Conservation (phyloP, 495 filamentous ascomycete species). For the Tetracladium marchalianum region DNA sequence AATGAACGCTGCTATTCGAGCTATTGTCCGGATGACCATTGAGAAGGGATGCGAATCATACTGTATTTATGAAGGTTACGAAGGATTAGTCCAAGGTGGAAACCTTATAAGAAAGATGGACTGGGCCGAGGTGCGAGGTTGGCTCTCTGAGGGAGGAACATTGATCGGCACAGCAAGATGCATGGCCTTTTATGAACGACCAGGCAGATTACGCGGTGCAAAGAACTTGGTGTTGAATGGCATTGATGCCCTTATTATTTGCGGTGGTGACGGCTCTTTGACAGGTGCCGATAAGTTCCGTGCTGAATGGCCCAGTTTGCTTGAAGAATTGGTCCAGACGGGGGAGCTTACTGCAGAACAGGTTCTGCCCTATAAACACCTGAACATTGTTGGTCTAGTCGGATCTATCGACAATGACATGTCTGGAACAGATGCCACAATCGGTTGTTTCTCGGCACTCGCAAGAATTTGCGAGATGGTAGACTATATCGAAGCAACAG, state of each 20-base stretch:
- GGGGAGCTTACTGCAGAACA: constrained; percentile 61
- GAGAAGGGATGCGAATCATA: constrained; percentile 80
- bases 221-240: constrained; percentile 89
- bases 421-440: constrained; percentile 92
- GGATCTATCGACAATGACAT: constrained; percentile 99
- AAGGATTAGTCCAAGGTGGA: constrained; percentile 85
- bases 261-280: constrained; percentile 93
- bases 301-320: constrained; percentile 76
- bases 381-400: constrained; percentile 94
- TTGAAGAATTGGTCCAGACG: constrained; percentile 68
- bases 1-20: constrained; percentile 93
- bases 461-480: constrained; percentile 87
- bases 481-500: constrained; percentile 94
- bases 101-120: constrained; percentile 75
- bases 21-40: constrained; percentile 88
- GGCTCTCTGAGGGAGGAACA: constrained; percentile 88
- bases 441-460: constrained; percentile 91
- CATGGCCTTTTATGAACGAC: constrained; percentile 76
- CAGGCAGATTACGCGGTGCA: constrained; percentile 71
- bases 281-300: constrained; percentile 94
- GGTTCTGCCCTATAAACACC: constrained; percentile 57
- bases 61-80: constrained; percentile 90
- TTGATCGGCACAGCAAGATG: constrained; percentile 93
- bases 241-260: constrained; percentile 94
- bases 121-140: constrained; percentile 95